phyloP scores from a whole-genome alignment of 768 basidiomycete genomes.

The Rhodotorula paludigena region DNA sequence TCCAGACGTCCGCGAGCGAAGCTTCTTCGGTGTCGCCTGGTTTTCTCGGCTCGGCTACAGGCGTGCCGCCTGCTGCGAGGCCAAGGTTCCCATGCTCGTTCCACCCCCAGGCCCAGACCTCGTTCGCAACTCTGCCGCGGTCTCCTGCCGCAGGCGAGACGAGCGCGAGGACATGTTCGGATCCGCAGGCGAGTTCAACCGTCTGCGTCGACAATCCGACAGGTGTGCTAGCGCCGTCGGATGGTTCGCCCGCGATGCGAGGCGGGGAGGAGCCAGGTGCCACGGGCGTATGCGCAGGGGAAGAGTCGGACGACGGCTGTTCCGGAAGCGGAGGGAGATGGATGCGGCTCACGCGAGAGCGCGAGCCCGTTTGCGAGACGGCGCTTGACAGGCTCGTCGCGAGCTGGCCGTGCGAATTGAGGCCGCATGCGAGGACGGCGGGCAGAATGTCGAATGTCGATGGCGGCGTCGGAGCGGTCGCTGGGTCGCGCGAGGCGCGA shows the following conservation, averaged over 20 bases:
- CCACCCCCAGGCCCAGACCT: conserved; percentile 91
- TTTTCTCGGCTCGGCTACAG: too few relatives aligned
- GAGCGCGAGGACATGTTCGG: conserved; percentile 68
- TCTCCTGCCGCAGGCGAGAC: conserved; percentile 11
- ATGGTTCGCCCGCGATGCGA: not conserved
- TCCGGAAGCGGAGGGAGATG: not conserved
- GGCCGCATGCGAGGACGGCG: conserved; percentile 74
- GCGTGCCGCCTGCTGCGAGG: conserved; percentile 40
- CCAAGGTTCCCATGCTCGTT: conserved; percentile 97
- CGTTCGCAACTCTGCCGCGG: conserved; percentile 7
- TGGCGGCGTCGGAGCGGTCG: too few relatives aligned
- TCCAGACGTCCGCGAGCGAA: conserved; percentile 51
- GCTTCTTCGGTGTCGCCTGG: not conserved
- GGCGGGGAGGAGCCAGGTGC: not conserved
- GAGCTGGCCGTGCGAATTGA: conserved; percentile 68
- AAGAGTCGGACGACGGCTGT: too few relatives aligned
- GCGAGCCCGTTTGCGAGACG: not conserved
- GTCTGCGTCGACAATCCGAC: too few relatives aligned
- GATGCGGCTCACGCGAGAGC: not conserved
- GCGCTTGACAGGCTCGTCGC: not conserved
- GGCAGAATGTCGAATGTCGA: too few relatives aligned
- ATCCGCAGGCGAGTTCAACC: conserved; percentile 65
- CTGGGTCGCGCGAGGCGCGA: not conserved
- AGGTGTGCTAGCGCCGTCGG: too few relatives aligned
- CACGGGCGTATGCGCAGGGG: too few relatives aligned